phyloP scores from a whole-genome alignment of 768 basidiomycete genomes.

The Naganishia vishniacii region DNA sequence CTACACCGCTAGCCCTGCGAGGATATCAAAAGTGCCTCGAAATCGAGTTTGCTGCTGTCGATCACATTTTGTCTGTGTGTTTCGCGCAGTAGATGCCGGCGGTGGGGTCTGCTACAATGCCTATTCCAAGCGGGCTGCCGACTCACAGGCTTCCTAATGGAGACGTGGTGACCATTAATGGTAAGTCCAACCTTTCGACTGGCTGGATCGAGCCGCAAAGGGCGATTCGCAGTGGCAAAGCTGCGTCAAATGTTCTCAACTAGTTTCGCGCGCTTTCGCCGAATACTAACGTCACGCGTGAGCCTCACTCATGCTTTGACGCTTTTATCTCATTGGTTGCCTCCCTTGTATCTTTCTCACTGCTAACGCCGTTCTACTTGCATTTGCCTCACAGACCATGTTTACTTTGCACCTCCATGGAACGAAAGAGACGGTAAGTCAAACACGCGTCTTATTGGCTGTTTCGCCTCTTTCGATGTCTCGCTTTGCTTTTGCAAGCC shows the following conservation, averaged over 20 bases:
- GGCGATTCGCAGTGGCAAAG: no score
- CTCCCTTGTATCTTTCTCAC: no score
- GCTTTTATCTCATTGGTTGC: no score
- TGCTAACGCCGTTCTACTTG: not conserved
- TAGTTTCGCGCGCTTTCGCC: no score
- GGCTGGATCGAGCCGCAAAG: no score
- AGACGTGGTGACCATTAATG: constrained; percentile 39
- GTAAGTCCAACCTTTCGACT: constrained; percentile 27
- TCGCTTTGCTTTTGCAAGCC: constrained; percentile 4
- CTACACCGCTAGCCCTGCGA: not conserved
- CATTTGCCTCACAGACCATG: constrained; percentile 65
- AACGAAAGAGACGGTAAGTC: constrained; percentile 68
- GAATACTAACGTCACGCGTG: no score
- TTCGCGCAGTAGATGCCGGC: not conserved
- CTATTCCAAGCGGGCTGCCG: constrained; percentile 25
- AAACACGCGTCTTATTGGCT: not conserved
- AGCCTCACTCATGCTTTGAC: no score
- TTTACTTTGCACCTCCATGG: constrained; percentile 93
- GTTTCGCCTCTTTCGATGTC: not conserved
- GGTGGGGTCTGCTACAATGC: not conserved
- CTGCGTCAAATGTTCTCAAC: no score
- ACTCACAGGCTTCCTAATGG: constrained; percentile 39
- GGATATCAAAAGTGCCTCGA: not conserved
- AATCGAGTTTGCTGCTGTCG: not conserved
- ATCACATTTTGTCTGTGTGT: not conserved